Conservation (phyloP, 2,329 filamentous ascomycete species). For the Cercospora sesami region DNA sequence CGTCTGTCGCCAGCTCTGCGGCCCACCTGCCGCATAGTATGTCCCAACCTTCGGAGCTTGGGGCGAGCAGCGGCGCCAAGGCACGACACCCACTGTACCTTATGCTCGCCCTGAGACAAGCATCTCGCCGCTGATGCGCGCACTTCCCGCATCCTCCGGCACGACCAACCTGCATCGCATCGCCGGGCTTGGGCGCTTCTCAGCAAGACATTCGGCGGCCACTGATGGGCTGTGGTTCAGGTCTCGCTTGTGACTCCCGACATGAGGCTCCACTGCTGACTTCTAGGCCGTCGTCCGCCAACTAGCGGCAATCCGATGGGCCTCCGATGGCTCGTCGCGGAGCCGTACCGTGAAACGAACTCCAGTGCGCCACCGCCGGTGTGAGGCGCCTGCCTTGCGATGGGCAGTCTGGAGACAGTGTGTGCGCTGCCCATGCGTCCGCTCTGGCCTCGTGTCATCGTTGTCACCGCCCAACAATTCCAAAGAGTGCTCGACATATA, state of each 20-base stretch:
- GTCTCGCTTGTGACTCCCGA: constrained; percentile 5
- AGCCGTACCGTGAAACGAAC: constrained; percentile 3
- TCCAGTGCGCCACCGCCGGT: neutral
- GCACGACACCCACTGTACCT: neutral
- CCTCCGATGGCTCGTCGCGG: constrained; percentile 4
- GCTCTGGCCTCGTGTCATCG: neutral
- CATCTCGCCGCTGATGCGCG: neutral
- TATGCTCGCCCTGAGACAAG: neutral
- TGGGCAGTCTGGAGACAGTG: neutral
- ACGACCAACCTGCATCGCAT: neutral
- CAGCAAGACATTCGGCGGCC: neutral
- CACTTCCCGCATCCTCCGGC: constrained; percentile 3
- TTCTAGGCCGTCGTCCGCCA: neutral
- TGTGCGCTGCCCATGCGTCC: neutral
- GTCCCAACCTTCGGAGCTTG: neutral
- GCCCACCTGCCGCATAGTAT: neutral
- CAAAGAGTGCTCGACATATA: neutral
- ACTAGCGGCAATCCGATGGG: constrained; percentile 2
- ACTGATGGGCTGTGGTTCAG: neutral
- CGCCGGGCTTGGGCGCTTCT: neutral
- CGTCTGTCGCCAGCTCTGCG: neutral
- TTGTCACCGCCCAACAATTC: neutral
- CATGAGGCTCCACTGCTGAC: constrained; percentile 3
- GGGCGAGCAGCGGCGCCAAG: neutral
- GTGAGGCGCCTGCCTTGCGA: neutral